Evolutionary conservation across 345 rosid genomes (phyloP), one percentile per base, ranked within the genome.

Genomic region (Firmiana major): DNA sequence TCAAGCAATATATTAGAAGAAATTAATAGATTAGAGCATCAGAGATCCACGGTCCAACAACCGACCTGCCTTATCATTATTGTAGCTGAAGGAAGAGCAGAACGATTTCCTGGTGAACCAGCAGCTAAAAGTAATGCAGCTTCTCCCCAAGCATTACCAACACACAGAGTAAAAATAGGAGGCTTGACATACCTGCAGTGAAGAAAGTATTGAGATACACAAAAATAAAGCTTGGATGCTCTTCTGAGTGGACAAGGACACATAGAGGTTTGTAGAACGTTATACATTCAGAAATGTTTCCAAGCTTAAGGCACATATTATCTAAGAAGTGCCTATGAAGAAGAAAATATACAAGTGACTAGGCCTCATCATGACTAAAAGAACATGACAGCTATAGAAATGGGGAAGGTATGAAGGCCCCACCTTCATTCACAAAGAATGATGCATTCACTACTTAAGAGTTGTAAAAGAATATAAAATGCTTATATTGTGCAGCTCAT

Each of bases 61-160:
- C 75, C 71, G 49, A 86, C 94, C 92, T 89, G 89, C 77, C 86
- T 89, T 57, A 91, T 87, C 93, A 91, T 91, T 81, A 91, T 89
- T 13, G 90, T 86, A 4, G 95, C 84, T 43, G 95, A 89, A 34
- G 93, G 91, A 73, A 91, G 83, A 72, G 95, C 90, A 74, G 93
- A 78, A 40, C 91, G 91, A 34, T 89, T 85, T 77, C 91, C 95
- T 84, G 57, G 81, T 54, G 88, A 82, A 42, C 93, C 93, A 51
- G 93, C 90, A 68, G 93, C 91, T 85, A 91, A 82, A 79, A 93
- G 94, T 76, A 96, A 84, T 54, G 98, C 94, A 60, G 98, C 99
- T 88, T 96, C 99, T 70, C 98, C 99, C 99, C 98, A 93, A 75
- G 99, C 99, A 86, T 92, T 93, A 69, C 99, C 98, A 40, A 93